Percentiles rank a stretch among this genome's conserved stretches.
These are phyloP conservation scores for Rhizopogon vulgaris DNA, from an alignment of 768 basidiomycete genomes.

Conservation along the genomic window DNA sequence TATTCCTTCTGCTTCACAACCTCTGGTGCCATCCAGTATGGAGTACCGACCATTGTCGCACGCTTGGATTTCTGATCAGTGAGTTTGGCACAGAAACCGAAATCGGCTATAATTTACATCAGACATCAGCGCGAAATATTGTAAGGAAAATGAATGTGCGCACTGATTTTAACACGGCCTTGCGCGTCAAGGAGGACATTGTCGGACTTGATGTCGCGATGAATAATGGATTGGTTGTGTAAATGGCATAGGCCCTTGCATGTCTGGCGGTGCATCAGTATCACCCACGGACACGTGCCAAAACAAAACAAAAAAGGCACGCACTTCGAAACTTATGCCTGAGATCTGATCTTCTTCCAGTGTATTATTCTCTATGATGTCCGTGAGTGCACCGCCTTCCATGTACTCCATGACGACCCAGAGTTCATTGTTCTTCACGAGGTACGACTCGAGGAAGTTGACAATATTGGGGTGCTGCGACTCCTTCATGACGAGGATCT, in stretches of 20 bases:
- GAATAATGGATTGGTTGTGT: constrained; percentile 91
- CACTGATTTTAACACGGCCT: constrained; percentile 96
- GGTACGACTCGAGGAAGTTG: constrained; percentile 89
- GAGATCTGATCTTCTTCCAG: constrained; percentile 94
- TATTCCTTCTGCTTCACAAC: constrained; percentile 97
- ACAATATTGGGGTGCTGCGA: constrained; percentile 96
- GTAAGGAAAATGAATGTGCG: constrained; percentile 25
- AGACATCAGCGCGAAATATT: background rate
- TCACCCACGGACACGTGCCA: background rate
- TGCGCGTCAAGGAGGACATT: constrained; percentile 91
- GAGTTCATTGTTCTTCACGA: constrained; percentile 81
- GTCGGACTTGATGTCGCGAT: constrained; percentile 96
- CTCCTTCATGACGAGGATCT: constrained; percentile 98
- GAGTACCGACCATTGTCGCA: constrained; percentile 97
- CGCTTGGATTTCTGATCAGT: constrained; percentile 96
- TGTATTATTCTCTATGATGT: constrained; percentile 96
- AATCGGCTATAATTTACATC: constrained; percentile 62
- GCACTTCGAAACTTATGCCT: constrained; percentile 84
- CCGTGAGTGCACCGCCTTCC: constrained; percentile 96
- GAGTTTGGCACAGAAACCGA: constrained; percentile 94
- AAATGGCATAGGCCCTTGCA: constrained; percentile 93
- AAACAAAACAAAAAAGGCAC: constrained; percentile 23
- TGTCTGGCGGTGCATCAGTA: constrained; percentile 46
- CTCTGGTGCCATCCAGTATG: constrained; percentile 99
- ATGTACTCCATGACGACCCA: constrained; percentile 99